Evolutionary conservation across 306 rosid species (phyloP), one percentile per base, ranked within the genome.

Genomic region (Lathyrus tuberosus): DNA sequence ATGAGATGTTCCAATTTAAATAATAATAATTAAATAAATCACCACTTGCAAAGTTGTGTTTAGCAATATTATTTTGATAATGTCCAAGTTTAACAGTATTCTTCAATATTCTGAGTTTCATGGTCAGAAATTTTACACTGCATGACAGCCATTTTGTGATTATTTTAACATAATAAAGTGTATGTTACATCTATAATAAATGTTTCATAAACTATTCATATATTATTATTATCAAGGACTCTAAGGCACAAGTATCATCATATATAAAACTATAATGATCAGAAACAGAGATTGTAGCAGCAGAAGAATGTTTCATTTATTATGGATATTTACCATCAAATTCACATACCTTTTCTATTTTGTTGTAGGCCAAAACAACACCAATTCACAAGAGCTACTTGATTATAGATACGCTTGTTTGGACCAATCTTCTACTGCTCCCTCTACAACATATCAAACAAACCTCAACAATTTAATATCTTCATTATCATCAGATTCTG

Each of bases 391-490:
- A 53, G 65, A 8, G 5, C 61, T 51, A 38, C 79, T 69, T 56
- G 77, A 77, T 56, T 77, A 81, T 58, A 71, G 85, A 37, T 73
- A 77, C 63, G 79, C 79, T 33, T 81, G 85, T 77, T 69, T 77
- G 53, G 85, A 81, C 17, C 79, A 77, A 63, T 62, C 74, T 54
- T 53, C 77, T 9, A 5, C 16, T 31, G 43, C 82, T 26, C 66
- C 82, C 0, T 77, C 85, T 8, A 24, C 16, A 20, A 57, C 72
- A 38, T 81, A 81, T 73, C 79, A 73, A 63, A 41, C 71, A 17
- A 81, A 81, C 65, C 74, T 81, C 76, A 49, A 81, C 24, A 73
- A 33, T 58, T 65, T 81, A 16, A n/a, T 73, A 1, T 37, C 73
- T 47, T 56, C 74, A 18, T 41, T 81, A 66, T 54, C 82, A 13